Percentiles rank a stretch among this genome's conserved stretches.
Conservation (phyloP, 352 stramenopile species). For the Phytophthora litchii region DNA sequence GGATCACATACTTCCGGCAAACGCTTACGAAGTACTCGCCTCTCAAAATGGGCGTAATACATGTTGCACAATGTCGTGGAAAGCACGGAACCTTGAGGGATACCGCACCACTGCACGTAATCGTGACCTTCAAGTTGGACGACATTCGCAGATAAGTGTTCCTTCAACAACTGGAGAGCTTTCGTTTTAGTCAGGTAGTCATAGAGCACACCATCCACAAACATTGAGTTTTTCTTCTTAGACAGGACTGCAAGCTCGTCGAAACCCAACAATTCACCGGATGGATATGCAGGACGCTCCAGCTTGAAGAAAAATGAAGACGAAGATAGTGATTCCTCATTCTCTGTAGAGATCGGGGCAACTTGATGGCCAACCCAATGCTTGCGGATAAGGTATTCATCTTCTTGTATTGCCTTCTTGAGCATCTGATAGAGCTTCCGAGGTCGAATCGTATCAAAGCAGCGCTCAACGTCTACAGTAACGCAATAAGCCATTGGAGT, state of each 20-base stretch:
- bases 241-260: slow-evolving; percentile 49
- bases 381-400: slow-evolving; percentile 79
- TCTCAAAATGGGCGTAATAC: slow-evolving; percentile 83
- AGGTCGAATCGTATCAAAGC: slow-evolving; percentile 81
- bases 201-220: slow-evolving; percentile 81
- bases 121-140: slow-evolving; percentile 56
- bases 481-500: slow-evolving; percentile 55
- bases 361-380: slow-evolving; percentile 72
- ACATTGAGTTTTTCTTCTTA: slow-evolving; percentile 55
- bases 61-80: slow-evolving; percentile 84
- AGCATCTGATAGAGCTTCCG: slow-evolving; percentile 68
- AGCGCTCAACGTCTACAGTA: slow-evolving; percentile 78
- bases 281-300: slow-evolving; percentile 57
- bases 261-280: slow-evolving; percentile 60
- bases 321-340: slow-evolving; percentile 4
- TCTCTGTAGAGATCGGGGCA: slow-evolving; percentile 12
- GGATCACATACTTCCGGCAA: slow-evolving; percentile 36
- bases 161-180: slow-evolving; percentile 59
- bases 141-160: slow-evolving; percentile 66
- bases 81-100: slow-evolving; percentile 83
- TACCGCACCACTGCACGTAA: slow-evolving; percentile 68
- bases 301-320: slow-evolving; percentile 62
- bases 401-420: slow-evolving; percentile 65
- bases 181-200: slow-evolving; percentile 64
- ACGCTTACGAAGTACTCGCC: slow-evolving; percentile 52